Evolutionary conservation across 768 basidiomycete genomes (phyloP).

Genomic region (Lactifluus subvellereus): DNA sequence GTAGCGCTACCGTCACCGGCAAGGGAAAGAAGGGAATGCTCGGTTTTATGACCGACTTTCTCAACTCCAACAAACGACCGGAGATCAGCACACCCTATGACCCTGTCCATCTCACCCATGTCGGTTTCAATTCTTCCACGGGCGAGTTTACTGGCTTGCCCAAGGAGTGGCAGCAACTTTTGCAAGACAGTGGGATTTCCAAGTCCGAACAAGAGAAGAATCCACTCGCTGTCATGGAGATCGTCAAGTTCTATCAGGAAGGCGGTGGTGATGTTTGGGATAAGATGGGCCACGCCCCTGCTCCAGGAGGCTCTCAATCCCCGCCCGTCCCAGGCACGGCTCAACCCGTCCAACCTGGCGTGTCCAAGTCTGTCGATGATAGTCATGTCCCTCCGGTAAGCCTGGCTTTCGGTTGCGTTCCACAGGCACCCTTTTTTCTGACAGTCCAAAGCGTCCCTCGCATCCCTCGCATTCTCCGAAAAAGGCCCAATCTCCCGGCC

Average conservation of each 20-base stretch:
- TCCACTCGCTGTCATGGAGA: slow-evolving; percentile 96
- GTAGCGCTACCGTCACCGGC: slow-evolving; percentile 38
- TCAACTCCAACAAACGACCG: slow-evolving; percentile 67
- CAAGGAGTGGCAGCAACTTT: slow-evolving; percentile 97
- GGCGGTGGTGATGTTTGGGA: slow-evolving; percentile 78
- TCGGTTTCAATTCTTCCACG: slow-evolving; percentile 97
- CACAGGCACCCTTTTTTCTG: slow-evolving; percentile 18
- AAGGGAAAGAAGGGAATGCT: slow-evolving; percentile 60
- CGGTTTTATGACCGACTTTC: slow-evolving; percentile 64
- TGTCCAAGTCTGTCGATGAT: slow-evolving; percentile 40
- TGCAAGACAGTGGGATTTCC: slow-evolving; percentile 94
- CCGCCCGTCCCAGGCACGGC: slow-evolving; percentile 15
- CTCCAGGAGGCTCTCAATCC: slow-evolving; percentile 25
- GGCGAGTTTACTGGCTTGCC: slow-evolving; percentile 98
- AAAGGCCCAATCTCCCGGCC: slow-evolving; percentile 32
- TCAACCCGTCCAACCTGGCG: slow-evolving; percentile 17
- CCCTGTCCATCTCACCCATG: slow-evolving; percentile 98
- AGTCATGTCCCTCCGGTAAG: slow-evolving; percentile 53
- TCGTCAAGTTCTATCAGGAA: slow-evolving; percentile 98
- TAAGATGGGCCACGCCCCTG: slow-evolving; percentile 55
- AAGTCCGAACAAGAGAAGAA: slow-evolving; percentile 94
- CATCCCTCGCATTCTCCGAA: slow-evolving; percentile 34
- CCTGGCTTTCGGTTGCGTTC: slow-evolving; percentile 20
- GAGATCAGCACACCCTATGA: slow-evolving; percentile 99
- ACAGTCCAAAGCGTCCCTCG: slow-evolving; percentile 32